Conservation (phyloP, 1,284 basidiomycete species). For the Bothia castanella region DNA sequence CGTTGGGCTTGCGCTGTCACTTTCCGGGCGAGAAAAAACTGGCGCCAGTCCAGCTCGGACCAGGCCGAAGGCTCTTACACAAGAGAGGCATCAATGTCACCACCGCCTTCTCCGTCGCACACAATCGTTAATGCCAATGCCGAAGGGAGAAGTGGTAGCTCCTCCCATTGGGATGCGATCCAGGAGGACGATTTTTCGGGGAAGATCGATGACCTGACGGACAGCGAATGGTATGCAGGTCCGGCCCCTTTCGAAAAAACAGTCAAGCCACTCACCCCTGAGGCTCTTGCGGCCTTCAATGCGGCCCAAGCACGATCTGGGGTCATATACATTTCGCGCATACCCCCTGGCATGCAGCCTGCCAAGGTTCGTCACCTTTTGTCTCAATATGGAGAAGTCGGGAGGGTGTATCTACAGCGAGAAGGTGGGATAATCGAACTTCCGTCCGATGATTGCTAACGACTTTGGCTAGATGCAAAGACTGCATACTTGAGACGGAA, state of each 20-base stretch:
- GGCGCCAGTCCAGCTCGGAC: background rate
- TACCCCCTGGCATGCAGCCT: slow-evolving; percentile 99
- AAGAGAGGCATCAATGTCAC: background rate
- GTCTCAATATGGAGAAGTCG: slow-evolving; percentile 79
- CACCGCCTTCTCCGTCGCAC: background rate
- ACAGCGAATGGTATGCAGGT: slow-evolving; percentile 54
- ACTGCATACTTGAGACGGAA: slow-evolving; percentile 72
- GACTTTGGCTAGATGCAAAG: slow-evolving; percentile 59
- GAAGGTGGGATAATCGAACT: slow-evolving; percentile 56
- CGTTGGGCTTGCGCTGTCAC: no score
- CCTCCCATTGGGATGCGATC: slow-evolving; percentile 2
- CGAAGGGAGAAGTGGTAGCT: background rate
- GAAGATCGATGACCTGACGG: slow-evolving; percentile 44
- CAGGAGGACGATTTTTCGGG: slow-evolving; percentile 4
- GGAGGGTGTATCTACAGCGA: slow-evolving; percentile 83
- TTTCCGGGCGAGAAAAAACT: background rate
- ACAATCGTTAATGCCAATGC: background rate
- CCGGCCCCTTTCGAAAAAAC: slow-evolving; percentile 41
- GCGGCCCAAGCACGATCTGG: slow-evolving; percentile 70
- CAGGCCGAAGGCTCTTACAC: background rate
- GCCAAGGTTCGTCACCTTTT: slow-evolving; percentile 93
- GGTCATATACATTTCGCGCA: slow-evolving; percentile 91
- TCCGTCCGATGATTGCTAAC: slow-evolving; percentile 9
- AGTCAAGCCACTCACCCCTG: slow-evolving; percentile 66
- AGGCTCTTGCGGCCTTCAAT: slow-evolving; percentile 69